Percentiles rank a stretch among this genome's conserved stretches.
Conservation (phyloP, 2,329 filamentous ascomycete species). For the Alternaria sp. region DNA sequence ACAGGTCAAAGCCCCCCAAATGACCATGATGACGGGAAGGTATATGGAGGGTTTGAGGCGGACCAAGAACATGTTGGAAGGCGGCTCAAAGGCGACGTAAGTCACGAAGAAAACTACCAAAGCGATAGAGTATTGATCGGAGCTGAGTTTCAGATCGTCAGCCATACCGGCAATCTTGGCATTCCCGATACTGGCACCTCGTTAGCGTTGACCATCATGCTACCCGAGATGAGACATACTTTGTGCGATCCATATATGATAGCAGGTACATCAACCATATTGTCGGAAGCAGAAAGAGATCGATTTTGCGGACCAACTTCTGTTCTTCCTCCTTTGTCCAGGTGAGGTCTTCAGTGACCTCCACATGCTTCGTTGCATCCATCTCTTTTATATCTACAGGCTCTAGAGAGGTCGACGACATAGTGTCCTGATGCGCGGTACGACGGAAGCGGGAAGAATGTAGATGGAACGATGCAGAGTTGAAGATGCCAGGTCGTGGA, state of each 20-base stretch:
- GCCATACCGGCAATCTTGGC: conserved; percentile 63
- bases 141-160: conserved; percentile 57
- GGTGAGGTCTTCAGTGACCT: conserved; percentile 55
- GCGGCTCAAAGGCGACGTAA: conserved; percentile 64
- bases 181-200: conserved; percentile 54
- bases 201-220: not conserved
- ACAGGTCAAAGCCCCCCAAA: conserved; percentile 62
- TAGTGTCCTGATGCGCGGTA: conserved; percentile 19
- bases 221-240: conserved; percentile 30
- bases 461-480: not conserved
- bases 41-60: conserved; percentile 61
- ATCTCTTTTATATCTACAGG: conserved; percentile 36
- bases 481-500: not conserved
- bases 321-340: conserved; percentile 62
- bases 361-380: conserved; percentile 55
- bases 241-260: conserved; percentile 58
- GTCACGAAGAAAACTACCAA: conserved; percentile 63
- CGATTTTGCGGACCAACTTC: conserved; percentile 59
- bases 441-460: not conserved
- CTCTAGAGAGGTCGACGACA: conserved; percentile 39
- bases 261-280: conserved; percentile 62
- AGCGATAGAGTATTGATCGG: conserved; percentile 60
- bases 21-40: conserved; percentile 60
- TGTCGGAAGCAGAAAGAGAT: conserved; percentile 57
- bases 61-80: conserved; percentile 63